Evolutionary conservation across 169 alveolate genomes (phyloP).

Genomic region (Eimeria sp.): DNA sequence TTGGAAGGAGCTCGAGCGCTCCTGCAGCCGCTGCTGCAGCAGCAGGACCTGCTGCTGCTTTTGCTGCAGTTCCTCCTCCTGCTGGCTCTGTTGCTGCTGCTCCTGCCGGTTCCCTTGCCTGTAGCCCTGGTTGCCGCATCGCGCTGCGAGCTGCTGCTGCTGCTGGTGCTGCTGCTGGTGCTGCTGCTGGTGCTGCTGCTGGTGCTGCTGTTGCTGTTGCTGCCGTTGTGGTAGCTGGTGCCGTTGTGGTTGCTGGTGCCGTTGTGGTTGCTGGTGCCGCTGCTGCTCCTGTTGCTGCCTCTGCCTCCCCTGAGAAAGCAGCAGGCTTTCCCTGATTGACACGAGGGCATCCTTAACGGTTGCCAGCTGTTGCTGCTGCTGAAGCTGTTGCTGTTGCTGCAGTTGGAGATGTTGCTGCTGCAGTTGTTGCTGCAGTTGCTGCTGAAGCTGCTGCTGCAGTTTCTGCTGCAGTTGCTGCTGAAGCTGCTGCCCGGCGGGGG

Average conservation of each 20-base stretch:
- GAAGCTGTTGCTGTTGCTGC: too few relatives aligned
- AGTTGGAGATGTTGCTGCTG: too few relatives aligned
- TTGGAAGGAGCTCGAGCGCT: background rate
- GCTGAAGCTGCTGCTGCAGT: too few relatives aligned
- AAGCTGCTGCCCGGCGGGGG: background rate
- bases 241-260: background rate
- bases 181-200: background rate
- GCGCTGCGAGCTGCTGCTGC: background rate
- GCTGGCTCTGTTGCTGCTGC: background rate
- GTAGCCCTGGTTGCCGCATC: background rate
- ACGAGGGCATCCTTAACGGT: slow-evolving; percentile 40
- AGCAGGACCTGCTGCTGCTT: slow-evolving; percentile 6
- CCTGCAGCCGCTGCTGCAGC: slow-evolving; percentile 50
- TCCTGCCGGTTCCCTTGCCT: background rate
- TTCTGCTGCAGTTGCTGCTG: background rate
- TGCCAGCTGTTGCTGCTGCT: background rate
- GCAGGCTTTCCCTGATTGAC: background rate
- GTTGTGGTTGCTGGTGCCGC: background rate
- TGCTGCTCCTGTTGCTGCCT: slow-evolving; percentile 19
- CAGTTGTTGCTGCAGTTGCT: too few relatives aligned
- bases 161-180: background rate
- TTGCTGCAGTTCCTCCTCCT: background rate
- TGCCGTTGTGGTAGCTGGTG: background rate
- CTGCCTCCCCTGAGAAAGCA: slow-evolving; percentile 25
- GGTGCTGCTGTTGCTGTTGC: background rate